Percentiles rank a stretch among this genome's conserved stretches.
These are phyloP conservation scores for Mortierella claussenii DNA, from an alignment of 192 early-diverging fungal genomes.

Conservation along the genomic window DNA sequence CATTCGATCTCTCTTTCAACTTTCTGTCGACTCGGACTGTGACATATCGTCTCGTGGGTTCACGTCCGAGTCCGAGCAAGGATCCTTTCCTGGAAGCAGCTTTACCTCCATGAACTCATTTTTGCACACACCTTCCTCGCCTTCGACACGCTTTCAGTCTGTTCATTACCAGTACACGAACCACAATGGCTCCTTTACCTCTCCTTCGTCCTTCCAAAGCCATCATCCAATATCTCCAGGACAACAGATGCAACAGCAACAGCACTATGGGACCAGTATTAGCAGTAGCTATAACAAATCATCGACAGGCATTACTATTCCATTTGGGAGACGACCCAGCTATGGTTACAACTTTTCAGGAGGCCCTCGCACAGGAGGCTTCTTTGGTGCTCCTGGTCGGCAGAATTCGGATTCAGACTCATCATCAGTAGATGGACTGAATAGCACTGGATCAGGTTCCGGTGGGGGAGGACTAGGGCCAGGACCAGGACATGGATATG, in stretches of 20 bases:
- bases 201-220: neutral
- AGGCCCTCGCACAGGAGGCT: constrained; percentile 1
- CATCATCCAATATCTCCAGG: too few relatives aligned
- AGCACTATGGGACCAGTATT: constrained; percentile 17
- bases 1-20: constrained; percentile 52
- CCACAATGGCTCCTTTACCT: constrained; percentile 8
- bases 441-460: neutral
- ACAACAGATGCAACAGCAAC: constrained; percentile 40
- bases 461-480: neutral
- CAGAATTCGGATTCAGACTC: constrained; percentile 28
- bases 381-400: neutral
- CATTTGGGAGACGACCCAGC: constrained; percentile 27
- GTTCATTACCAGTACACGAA: constrained; percentile 16
- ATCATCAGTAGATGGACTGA: constrained; percentile 17
- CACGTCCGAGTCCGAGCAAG: constrained; percentile 21
- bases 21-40: constrained; percentile 43
- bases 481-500: neutral
- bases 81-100: constrained; percentile 33
- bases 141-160: constrained; percentile 17
- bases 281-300: constrained; percentile 19
- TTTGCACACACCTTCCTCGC: constrained; percentile 35
- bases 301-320: constrained; percentile 31
- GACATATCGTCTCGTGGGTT: constrained; percentile 29
- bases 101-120: constrained; percentile 48
- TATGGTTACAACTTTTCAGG: neutral